Evolutionary conservation across 345 rosid genomes (phyloP).

Genomic region (Clarkia xantiana): DNA sequence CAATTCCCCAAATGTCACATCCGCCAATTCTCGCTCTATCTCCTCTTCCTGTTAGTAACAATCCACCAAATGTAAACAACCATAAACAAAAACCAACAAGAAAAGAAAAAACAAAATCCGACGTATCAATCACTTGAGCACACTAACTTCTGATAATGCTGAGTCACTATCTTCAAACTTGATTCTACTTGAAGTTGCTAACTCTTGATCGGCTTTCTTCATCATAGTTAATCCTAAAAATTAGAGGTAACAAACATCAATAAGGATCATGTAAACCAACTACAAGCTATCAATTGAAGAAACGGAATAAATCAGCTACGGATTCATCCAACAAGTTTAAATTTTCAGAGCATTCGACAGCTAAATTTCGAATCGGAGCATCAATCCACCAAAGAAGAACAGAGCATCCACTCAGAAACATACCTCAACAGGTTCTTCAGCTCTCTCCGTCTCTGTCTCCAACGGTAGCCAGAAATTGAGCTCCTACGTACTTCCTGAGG

Average conservation of each 20-base stretch:
- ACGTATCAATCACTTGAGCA: neutral
- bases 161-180: slow-evolving; percentile 21
- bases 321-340: too few relatives aligned
- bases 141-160: slow-evolving; percentile 23
- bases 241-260: neutral
- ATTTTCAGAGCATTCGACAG: too few relatives aligned
- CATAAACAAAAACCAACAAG: neutral
- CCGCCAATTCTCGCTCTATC: slow-evolving; percentile 47
- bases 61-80: neutral
- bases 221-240: slow-evolving; percentile 5
- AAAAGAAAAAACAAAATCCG: neutral
- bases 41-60: slow-evolving; percentile 34
- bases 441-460: too few relatives aligned
- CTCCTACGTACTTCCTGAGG: too few relatives aligned
- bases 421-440: too few relatives aligned
- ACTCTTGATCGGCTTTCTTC: slow-evolving; percentile 13
- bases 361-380: too few relatives aligned
- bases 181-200: slow-evolving; percentile 14
- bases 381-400: too few relatives aligned
- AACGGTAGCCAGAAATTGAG: too few relatives aligned
- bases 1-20: slow-evolving; percentile 65
- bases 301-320: too few relatives aligned
- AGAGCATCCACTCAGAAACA: too few relatives aligned
- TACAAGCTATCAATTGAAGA: too few relatives aligned
- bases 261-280: too few relatives aligned